Evolutionary conservation across 2,329 filamentous ascomycete genomes (phyloP).

Genomic region (Laburnicola sp.): DNA sequence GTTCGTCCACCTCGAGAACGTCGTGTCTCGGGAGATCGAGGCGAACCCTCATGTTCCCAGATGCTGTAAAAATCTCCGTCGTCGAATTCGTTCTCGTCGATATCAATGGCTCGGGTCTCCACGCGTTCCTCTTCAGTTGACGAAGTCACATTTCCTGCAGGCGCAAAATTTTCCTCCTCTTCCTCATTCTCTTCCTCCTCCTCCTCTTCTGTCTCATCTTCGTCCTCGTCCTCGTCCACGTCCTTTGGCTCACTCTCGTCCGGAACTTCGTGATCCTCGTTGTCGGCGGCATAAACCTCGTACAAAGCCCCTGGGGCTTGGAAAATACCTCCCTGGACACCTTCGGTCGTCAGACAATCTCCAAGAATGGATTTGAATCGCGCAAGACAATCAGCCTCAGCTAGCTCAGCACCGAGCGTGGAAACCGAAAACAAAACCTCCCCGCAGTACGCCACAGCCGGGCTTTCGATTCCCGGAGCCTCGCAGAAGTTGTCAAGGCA

Average conservation of each 20-base stretch:
- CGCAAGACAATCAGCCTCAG: not conserved
- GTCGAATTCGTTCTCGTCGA: too few relatives aligned
- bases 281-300: not conserved
- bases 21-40: not conserved
- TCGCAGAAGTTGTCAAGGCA: not conserved
- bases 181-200: not conserved
- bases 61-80: not conserved
- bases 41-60: not conserved
- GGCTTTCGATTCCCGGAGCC: not conserved
- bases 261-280: not conserved
- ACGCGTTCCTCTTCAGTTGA: too few relatives aligned
- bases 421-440: not conserved
- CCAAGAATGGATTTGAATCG: not conserved
- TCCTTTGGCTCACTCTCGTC: not conserved
- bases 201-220: not conserved
- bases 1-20: not conserved
- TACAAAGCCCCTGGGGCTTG: not conserved
- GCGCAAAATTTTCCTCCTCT: not conserved
- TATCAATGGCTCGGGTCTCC: too few relatives aligned
- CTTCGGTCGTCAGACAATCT: not conserved
- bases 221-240: too few relatives aligned
- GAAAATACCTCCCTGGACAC: not conserved
- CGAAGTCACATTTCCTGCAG: not conserved
- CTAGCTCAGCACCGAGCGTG: not conserved
- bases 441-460: not conserved